A percentile compares a stretch with the other conserved stretches of the same genome.
Evolutionary conservation across 805 yeast genomes (phyloP).

Genomic region (Candida suzukii): DNA sequence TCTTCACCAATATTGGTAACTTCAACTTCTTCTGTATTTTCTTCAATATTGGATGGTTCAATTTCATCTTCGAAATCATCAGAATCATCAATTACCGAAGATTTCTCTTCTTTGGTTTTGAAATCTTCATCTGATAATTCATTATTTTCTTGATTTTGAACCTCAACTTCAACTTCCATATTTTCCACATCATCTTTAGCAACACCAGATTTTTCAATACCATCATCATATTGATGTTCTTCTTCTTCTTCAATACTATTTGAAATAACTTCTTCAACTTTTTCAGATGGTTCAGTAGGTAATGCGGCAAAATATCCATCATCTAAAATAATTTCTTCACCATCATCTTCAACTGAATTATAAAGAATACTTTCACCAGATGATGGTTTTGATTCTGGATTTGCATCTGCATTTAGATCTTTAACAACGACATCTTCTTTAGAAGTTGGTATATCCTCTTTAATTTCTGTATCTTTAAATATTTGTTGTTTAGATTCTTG

Average conservation of each 20-base stretch:
- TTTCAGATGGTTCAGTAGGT: too few species aligned
- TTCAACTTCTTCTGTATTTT: neutral
- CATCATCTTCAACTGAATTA: neutral
- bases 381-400: neutral
- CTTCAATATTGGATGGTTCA: neutral
- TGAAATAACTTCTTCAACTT: too few species aligned
- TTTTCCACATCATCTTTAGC: neutral
- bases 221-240: neutral
- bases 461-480: too few species aligned
- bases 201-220: neutral
- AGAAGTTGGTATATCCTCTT: too few species aligned
- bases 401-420: neutral
- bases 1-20: neutral
- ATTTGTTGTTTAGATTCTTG: too few species aligned
- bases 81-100: neutral
- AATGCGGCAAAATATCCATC: neutral
- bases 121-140: too few species aligned
- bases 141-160: too few species aligned
- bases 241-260: too few species aligned
- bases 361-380: neutral
- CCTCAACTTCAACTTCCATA: neutral
- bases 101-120: neutral
- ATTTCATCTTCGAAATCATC: neutral
- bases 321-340: conserved; percentile 1
- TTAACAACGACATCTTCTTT: neutral